Evolutionary conservation across 306 rosid genomes (phyloP), one percentile per base, ranked within the genome.

Genomic region (Rosa rugosa): DNA sequence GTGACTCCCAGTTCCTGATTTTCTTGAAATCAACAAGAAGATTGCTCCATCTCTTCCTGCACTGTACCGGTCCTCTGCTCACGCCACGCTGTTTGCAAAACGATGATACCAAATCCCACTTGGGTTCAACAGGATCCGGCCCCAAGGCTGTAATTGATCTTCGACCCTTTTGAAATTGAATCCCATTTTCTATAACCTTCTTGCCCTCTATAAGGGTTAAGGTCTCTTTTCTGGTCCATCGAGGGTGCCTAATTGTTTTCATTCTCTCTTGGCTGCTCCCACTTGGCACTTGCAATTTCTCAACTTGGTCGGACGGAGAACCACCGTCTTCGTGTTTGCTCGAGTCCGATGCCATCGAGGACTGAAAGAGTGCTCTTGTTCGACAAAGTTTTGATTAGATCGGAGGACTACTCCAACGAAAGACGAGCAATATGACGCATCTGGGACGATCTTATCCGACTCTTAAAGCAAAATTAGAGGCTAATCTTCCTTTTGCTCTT

Each of bases 21-120:
- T 76, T 76, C 72, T 76, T 76, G 38, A 76, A 76, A 46, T 76
- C 79, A 34, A 76, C 79, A 31, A 76, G 62, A 34, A 75, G 60
- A 76, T 63, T 76, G 8, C 79, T 63, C 79, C 72, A 76, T 76
- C 79, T 62, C 53, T 76, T 76, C 62, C 72, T 63, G 36, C 79
- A 76, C 60, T 63, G 72, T 25, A 63, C 47, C 0, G 72, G 79
- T 27, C 34, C 71, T 76, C 63, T 63, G 62, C 34, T 46, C 47
- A 76, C 47, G 1, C 62, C 49, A 8, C 12, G 79, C 47, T 63
- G 34, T 17, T 18, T 76, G 71, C 79, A 76, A 38, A 4, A 64
- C 8, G 63, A 76, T 3, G 79, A 76, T 31, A 76, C 59, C 72
- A 46, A 64, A 18, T 76, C 79, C 79, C 79, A 76, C 72, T 76